These are phyloP conservation scores for Akanthomyces uredinophilus DNA, from an alignment of 2,329 filamentous ascomycete genomes.

Conservation along the genomic window DNA sequence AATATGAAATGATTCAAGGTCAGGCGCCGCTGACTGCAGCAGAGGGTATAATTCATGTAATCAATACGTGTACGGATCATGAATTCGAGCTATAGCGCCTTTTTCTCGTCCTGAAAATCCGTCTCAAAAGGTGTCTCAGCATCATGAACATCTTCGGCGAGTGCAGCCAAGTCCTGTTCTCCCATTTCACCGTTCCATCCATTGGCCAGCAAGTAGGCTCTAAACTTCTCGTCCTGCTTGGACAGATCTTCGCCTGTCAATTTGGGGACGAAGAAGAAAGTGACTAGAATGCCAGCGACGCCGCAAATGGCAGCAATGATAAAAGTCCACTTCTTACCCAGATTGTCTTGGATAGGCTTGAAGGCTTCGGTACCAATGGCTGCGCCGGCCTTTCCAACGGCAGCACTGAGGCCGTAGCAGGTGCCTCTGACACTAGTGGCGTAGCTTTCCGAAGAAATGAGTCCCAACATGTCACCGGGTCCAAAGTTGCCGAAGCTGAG, in stretches of 20 bases:
- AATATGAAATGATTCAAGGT: background rate
- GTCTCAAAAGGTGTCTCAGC: background rate
- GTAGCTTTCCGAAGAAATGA: slow-evolving; percentile 46
- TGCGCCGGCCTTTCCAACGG: slow-evolving; percentile 46
- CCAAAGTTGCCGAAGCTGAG: slow-evolving; percentile 45
- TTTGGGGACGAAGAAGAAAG: slow-evolving; percentile 42
- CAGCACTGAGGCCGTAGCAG: slow-evolving; percentile 47
- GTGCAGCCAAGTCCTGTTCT: slow-evolving; percentile 18
- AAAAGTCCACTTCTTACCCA: slow-evolving; percentile 46
- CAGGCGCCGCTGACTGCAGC: background rate
- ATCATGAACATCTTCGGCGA: slow-evolving; percentile 7
- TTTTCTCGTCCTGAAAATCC: background rate
- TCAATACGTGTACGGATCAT: background rate
- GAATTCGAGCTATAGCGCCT: background rate
- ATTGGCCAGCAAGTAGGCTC: slow-evolving; percentile 36
- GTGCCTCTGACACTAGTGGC: slow-evolving; percentile 47
- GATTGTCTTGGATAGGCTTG: slow-evolving; percentile 38
- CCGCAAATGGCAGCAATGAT: slow-evolving; percentile 48
- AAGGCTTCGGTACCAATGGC: slow-evolving; percentile 48
- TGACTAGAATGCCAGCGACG: slow-evolving; percentile 41
- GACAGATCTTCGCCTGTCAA: slow-evolving; percentile 40
- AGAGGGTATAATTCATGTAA: background rate
- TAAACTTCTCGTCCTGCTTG: slow-evolving; percentile 38
- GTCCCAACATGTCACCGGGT: slow-evolving; percentile 45
- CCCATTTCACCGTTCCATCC: slow-evolving; percentile 44